Percentiles rank a stretch among this genome's conserved stretches.
phyloP scores from a whole-genome alignment of 495 filamentous ascomycete species.

The Sordaria brevicollis region DNA sequence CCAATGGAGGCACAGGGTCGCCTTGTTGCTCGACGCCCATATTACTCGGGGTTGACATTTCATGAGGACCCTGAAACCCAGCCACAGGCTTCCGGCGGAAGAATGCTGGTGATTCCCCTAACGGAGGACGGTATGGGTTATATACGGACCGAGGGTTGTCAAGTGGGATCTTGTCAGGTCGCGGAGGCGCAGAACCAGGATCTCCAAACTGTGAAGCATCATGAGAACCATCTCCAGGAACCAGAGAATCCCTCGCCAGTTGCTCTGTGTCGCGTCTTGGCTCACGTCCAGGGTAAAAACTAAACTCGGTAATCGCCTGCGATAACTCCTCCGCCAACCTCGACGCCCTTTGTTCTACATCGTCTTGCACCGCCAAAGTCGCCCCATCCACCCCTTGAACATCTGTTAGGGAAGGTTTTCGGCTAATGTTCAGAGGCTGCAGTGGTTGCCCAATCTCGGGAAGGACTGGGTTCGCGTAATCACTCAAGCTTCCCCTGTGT shows the following conservation, averaged over 20 bases:
- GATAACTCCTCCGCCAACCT: background rate
- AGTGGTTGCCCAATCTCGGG: slow-evolving; percentile 8
- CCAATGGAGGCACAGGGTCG: background rate
- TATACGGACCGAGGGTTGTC: background rate
- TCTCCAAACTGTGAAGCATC: background rate
- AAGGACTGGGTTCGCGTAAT: slow-evolving; percentile 3
- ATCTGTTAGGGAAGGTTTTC: slow-evolving; percentile 1
- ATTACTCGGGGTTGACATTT: background rate
- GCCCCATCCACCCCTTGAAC: background rate
- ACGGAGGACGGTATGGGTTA: background rate
- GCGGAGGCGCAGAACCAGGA: background rate
- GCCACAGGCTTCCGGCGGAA: background rate
- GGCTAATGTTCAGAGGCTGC: slow-evolving; percentile 11
- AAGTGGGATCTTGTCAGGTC: background rate
- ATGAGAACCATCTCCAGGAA: background rate
- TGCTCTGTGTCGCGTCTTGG: background rate
- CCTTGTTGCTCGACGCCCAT: background rate
- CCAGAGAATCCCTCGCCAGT: background rate
- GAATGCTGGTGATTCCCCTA: background rate
- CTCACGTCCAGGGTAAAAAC: background rate
- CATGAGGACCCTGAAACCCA: background rate
- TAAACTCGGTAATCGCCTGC: background rate
- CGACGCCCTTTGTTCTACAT: background rate
- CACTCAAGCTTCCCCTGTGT: background rate
- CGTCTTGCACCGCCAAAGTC: background rate